Evolutionary conservation across 1,284 basidiomycete genomes (phyloP).

Genomic region (Apiotrichum montevideense): DNA sequence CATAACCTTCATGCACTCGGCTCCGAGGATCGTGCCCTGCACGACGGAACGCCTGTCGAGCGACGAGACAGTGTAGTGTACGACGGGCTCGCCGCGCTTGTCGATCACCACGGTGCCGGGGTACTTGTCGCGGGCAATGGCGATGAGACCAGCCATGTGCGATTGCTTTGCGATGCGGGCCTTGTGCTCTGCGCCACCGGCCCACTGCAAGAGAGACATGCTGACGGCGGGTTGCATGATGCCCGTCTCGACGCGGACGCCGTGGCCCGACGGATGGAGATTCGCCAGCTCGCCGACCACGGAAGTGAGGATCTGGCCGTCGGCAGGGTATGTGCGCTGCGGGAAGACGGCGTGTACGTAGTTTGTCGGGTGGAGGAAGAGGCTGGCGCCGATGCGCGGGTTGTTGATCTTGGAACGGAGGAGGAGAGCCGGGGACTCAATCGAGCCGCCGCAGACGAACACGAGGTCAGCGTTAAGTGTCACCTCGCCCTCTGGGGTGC

Average conservation of each 20-base stretch:
- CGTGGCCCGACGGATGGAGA: conserved; percentile 36
- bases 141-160: conserved; percentile 23
- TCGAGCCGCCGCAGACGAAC: conserved; percentile 45
- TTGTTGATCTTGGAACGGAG: conserved; percentile 47
- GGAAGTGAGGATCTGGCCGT: conserved; percentile 49
- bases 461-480: conserved; percentile 43
- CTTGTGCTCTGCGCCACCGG: conserved; percentile 43
- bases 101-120: conserved; percentile 45
- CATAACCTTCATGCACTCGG: conserved; percentile 45
- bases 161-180: conserved; percentile 30
- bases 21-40: conserved; percentile 42
- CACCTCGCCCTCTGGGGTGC: conserved; percentile 20
- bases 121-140: conserved; percentile 24
- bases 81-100: conserved; percentile 34
- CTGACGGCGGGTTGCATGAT: conserved; percentile 45
- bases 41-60: conserved; percentile 43
- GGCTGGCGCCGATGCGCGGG: conserved; percentile 47
- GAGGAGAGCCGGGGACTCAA: conserved; percentile 49
- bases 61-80: conserved; percentile 45
- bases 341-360: conserved; percentile 48
- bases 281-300: conserved; percentile 43
- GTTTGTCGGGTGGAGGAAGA: conserved; percentile 49
- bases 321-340: conserved; percentile 47
- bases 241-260: conserved; percentile 50
- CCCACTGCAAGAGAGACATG: conserved; percentile 40